phyloP scores from a whole-genome alignment of 2,329 filamentous ascomycete genomes.

The Cladosporium austrohemisphaericum region DNA sequence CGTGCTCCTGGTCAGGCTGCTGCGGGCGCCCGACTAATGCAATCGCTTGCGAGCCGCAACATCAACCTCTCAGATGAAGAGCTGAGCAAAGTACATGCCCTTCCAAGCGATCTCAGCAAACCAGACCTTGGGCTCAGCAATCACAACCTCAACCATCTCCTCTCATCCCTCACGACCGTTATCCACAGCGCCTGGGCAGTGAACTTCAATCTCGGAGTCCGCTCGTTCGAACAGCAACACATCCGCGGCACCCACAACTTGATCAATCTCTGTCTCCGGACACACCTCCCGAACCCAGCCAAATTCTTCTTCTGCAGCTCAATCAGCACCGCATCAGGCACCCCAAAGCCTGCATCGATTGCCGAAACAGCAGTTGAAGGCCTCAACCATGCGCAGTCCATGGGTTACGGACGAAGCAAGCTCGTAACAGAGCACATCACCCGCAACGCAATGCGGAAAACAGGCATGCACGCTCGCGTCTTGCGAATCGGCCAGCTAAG shows the following conservation, averaged over 20 bases:
- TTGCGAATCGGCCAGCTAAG: slow-evolving; percentile 44
- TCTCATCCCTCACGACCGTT: slow-evolving; percentile 38
- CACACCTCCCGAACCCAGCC: slow-evolving; percentile 31
- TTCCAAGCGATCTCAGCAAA: slow-evolving; percentile 41
- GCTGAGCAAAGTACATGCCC: slow-evolving; percentile 34
- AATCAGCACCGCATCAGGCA: slow-evolving; percentile 39
- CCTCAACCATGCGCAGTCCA: slow-evolving; percentile 22
- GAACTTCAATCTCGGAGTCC: slow-evolving; percentile 54
- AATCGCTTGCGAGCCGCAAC: slow-evolving; percentile 35
- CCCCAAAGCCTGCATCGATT: slow-evolving; percentile 19
- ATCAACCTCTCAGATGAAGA: slow-evolving; percentile 33
- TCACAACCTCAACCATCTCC: slow-evolving; percentile 19
- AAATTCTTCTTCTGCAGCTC: slow-evolving; percentile 52
- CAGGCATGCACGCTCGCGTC: slow-evolving; percentile 22
- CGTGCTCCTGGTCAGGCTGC: slow-evolving; percentile 40
- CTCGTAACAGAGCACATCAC: slow-evolving; percentile 22
- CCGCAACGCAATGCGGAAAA: slow-evolving; percentile 16
- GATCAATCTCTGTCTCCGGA: slow-evolving; percentile 36
- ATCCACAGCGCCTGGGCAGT: slow-evolving; percentile 54
- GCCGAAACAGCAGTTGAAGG: slow-evolving; percentile 18
- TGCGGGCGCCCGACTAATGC: slow-evolving; percentile 34
- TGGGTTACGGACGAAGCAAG: slow-evolving; percentile 25
- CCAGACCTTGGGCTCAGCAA: slow-evolving; percentile 39
- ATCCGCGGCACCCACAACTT: slow-evolving; percentile 46
- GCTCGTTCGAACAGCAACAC: slow-evolving; percentile 48